Conservation (phyloP, 257 asterid species). For the Phtheirospermum japonicum region DNA sequence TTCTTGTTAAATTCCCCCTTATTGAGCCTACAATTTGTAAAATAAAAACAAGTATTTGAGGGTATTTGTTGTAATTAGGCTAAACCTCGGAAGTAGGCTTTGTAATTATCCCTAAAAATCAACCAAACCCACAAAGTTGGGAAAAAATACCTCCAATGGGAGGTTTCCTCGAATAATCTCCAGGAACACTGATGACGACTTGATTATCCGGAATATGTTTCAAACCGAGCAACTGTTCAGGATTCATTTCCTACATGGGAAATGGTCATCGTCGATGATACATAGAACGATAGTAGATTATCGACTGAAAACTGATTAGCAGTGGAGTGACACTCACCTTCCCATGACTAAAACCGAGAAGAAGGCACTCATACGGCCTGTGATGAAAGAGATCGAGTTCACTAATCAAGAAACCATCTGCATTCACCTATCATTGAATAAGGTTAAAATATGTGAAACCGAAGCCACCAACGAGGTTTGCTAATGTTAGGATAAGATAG, state of each 20-base stretch:
- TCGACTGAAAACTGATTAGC: neutral
- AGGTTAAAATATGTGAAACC: slow-evolving; percentile 1
- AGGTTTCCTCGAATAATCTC: slow-evolving; percentile 95
- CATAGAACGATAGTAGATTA: neutral
- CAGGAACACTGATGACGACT: slow-evolving; percentile 81
- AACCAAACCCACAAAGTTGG: slow-evolving; percentile 1
- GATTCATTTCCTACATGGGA: slow-evolving; percentile 50
- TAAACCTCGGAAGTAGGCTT: neutral
- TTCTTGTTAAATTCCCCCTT: too few species aligned
- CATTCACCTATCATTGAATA: slow-evolving; percentile 53
- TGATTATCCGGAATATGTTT: slow-evolving; percentile 50
- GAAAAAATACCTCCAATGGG: slow-evolving; percentile 71
- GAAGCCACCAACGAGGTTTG: neutral
- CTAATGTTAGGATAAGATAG: slow-evolving; percentile 21
- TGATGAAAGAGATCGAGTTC: slow-evolving; percentile 95
- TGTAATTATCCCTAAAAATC: neutral
- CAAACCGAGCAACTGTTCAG: slow-evolving; percentile 31
- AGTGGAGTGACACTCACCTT: slow-evolving; percentile 49
- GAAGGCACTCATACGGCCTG: slow-evolving; percentile 91
- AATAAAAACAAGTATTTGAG: too few species aligned
- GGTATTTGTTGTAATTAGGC: too few species aligned
- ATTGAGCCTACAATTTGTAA: too few species aligned
- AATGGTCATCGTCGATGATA: slow-evolving; percentile 10
- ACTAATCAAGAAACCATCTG: slow-evolving; percentile 68
- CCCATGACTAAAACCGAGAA: slow-evolving; percentile 58